Percentiles rank a stretch among this genome's conserved stretches.
These are phyloP conservation scores for Fusarium sp. DNA, from an alignment of 2,329 filamentous ascomycete species.

Conservation along the genomic window DNA sequence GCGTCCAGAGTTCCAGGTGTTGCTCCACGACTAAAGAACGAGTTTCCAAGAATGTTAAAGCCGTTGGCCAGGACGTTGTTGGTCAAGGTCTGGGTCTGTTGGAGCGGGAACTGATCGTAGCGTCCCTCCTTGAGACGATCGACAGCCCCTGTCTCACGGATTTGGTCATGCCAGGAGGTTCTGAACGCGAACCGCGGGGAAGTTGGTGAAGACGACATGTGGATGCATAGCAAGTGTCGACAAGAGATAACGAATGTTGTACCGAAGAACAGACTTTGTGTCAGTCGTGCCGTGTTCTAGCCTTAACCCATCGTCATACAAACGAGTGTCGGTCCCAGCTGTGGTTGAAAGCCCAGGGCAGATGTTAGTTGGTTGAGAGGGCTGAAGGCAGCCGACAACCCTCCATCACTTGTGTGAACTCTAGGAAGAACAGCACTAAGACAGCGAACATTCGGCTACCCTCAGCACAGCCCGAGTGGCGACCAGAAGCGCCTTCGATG, in stretches of 20 bases:
- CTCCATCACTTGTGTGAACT: neutral
- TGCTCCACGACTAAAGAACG: slow-evolving; percentile 12
- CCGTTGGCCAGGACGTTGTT: neutral
- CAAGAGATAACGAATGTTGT: neutral
- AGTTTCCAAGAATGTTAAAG: slow-evolving; percentile 1
- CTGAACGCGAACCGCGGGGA: slow-evolving; percentile 5
- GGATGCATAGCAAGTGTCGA: slow-evolving; percentile 10
- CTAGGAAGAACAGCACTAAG: neutral
- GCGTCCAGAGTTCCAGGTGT: slow-evolving; percentile 11
- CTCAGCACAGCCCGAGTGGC: slow-evolving; percentile 6
- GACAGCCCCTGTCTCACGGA: slow-evolving; percentile 21
- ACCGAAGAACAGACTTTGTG: neutral
- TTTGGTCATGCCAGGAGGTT: slow-evolving; percentile 21
- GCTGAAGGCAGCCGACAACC: neutral
- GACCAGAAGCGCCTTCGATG: neutral
- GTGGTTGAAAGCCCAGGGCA: neutral
- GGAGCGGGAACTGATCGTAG: slow-evolving; percentile 21
- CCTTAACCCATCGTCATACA: slow-evolving; percentile 5
- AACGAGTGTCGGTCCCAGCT: neutral
- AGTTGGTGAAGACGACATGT: slow-evolving; percentile 24
- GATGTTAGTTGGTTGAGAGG: neutral
- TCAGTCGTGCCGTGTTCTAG: neutral
- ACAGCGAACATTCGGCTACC: neutral
- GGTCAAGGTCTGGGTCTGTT: slow-evolving; percentile 16
- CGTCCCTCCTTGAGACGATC: slow-evolving; percentile 9